phyloP scores from a whole-genome alignment of 2,329 filamentous ascomycete species.

The Graphium sp. region DNA sequence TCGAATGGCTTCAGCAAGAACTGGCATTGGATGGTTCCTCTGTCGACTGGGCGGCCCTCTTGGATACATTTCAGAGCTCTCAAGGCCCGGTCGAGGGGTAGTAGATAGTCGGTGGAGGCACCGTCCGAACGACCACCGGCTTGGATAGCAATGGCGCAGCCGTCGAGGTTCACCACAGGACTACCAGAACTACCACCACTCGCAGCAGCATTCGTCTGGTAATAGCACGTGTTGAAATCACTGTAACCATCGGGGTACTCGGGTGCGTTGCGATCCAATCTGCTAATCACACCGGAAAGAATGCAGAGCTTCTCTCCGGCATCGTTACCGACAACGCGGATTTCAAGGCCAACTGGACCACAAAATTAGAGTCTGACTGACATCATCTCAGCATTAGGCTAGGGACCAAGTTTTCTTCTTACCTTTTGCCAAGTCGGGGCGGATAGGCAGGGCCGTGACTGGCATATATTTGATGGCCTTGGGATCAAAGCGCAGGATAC shows the following conservation, averaged over 20 bases:
- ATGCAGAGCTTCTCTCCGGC: conserved; percentile 98
- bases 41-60: conserved; percentile 55
- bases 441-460: conserved; percentile 59
- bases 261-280: conserved; percentile 87
- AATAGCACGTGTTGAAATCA: conserved; percentile 93
- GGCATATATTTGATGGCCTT: conserved; percentile 96
- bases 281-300: conserved; percentile 89
- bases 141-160: conserved; percentile 80
- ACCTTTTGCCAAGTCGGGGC: conserved; percentile 69
- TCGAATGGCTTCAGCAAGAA: conserved; percentile 96
- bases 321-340: conserved; percentile 95
- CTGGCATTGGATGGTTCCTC: conserved; percentile 95
- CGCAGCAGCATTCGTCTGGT: conserved; percentile 91
- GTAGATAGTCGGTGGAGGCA: conserved; percentile 92
- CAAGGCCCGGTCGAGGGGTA: conserved; percentile 79
- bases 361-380: conserved; percentile 8
- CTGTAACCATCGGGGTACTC: conserved; percentile 97
- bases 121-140: conserved; percentile 88
- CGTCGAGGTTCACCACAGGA: conserved; percentile 92
- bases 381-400: conserved; percentile 2
- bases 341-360: conserved; percentile 64
- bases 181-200: conserved; percentile 96
- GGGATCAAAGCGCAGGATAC: conserved; percentile 90
- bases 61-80: conserved; percentile 78
- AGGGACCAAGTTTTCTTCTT: conserved; percentile 9